Base-by-base conservation (phyloP, 257 asterid genomes). In the Forsythia viridissima region DNA sequence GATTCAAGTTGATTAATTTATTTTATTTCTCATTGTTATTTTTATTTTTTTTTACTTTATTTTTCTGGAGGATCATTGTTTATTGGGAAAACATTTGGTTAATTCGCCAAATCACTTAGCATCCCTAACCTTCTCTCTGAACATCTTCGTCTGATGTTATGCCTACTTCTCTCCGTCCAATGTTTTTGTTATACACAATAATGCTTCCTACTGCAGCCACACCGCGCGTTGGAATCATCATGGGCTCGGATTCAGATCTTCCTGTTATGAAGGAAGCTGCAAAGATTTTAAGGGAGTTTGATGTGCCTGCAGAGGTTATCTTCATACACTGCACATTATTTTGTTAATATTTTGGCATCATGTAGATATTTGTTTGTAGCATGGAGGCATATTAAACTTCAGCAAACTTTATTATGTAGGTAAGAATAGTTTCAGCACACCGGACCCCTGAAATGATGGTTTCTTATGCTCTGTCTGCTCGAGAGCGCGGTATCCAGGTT, bases 241-340 rank as follows among this genome's bases (percentile, higher is more conserved):
- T 95, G 99, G 99, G 99, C 41, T 94, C 99, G 43, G 99, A 95
- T 86, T 95, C 99, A 3, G 99, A 95, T 90, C 97, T 93, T 83
- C 98, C 99, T 75, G 99, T 95, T 63, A 93, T 93, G 99, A 93
- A 91, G 88, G 97, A 95, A 5, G 99, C 99, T 75, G 98, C 96
- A 16, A 91, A 92, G 84, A 84, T 95, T 70, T 84, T 95, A 68
- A 76, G 86, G 76, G 98, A 93, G 83, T 95, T 95, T 81, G 86
- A 91, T 76, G 96, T 95, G 73, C 96, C 96, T 67, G 79, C 90
- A 15, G 99, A 95, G 98, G 99, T 95, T 76, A 65, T 80, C 67
- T 73, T 21, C 77, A 40, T 39, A 7, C 52, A 48, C 81, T 48
- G 13, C 77, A 51, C 44, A 71, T 39, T 76, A 40, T 61, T 24